Conservation (phyloP, 768 basidiomycete species). For the Asterophora lycoperdoides region DNA sequence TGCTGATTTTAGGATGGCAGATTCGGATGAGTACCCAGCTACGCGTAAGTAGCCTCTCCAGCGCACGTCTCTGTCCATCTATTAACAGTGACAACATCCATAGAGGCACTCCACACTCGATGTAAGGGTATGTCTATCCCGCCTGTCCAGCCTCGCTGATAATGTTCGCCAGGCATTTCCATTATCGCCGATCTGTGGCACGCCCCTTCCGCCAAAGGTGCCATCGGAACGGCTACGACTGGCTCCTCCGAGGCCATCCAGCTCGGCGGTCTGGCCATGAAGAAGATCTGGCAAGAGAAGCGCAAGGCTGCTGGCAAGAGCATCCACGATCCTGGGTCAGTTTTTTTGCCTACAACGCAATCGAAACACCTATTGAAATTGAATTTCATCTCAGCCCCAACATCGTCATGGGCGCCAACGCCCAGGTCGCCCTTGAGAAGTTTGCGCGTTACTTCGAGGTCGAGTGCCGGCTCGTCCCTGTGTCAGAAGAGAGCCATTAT, state of each 20-base stretch:
- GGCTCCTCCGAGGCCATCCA: conserved; percentile 71
- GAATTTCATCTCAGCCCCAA: conserved; percentile 40
- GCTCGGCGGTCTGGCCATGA: conserved; percentile 74
- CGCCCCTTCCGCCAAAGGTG: conserved; percentile 55
- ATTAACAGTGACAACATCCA: not conserved
- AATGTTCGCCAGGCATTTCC: conserved; percentile 32
- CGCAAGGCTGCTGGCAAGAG: conserved; percentile 63
- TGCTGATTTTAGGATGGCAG: conserved; percentile 15
- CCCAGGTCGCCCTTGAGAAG: conserved; percentile 69
- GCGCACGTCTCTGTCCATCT: not conserved
- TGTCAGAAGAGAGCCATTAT: conserved; percentile 47
- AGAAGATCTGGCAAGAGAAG: conserved; percentile 64
- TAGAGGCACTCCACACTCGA: conserved; percentile 51
- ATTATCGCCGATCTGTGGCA: conserved; percentile 65
- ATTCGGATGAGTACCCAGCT: conserved; percentile 62
- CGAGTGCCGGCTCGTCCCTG: conserved; percentile 53
- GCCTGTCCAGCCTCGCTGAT: not conserved
- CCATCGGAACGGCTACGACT: conserved; percentile 68
- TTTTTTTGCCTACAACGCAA: conserved; percentile 2
- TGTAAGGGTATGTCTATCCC: conserved; percentile 26
- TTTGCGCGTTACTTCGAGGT: conserved; percentile 72
- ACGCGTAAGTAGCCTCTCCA: conserved; percentile 38
- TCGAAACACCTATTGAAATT: not conserved
- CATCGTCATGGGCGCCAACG: conserved; percentile 67
- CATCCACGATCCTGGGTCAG: conserved; percentile 74